Conservation (phyloP, 352 stramenopile species). For the Phytophthora tentaculata region DNA sequence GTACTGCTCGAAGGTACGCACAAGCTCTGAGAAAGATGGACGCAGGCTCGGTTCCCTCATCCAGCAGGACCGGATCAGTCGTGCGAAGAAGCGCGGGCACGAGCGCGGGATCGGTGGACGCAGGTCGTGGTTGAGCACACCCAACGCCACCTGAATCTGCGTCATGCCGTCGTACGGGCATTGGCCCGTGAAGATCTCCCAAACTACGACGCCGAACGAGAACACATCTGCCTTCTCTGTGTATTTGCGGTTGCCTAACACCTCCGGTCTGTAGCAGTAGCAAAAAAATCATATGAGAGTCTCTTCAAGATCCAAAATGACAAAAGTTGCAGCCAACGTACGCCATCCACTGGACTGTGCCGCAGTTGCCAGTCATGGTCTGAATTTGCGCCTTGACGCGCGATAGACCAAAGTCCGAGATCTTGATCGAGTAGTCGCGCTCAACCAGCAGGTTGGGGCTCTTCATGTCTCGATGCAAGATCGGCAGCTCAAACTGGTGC, state of each 20-base stretch:
- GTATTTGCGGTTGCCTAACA: constrained; percentile 92
- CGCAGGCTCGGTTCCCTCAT: constrained; percentile 71
- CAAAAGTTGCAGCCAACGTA: constrained; percentile 46
- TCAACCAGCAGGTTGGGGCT: constrained; percentile 90
- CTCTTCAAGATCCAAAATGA: constrained; percentile 30
- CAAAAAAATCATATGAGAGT: constrained; percentile 24
- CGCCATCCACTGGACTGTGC: constrained; percentile 90
- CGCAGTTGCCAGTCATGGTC: constrained; percentile 93
- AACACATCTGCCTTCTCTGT: constrained; percentile 95
- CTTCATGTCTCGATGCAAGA: constrained; percentile 92
- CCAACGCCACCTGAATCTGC: constrained; percentile 85
- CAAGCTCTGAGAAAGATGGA: constrained; percentile 72
- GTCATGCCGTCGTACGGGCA: constrained; percentile 92
- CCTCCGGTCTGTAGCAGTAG: constrained; percentile 61
- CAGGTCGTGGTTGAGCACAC: constrained; percentile 82
- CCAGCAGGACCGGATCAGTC: constrained; percentile 84
- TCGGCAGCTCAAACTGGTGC: constrained; percentile 84
- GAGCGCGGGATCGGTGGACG: constrained; percentile 65
- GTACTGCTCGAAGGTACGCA: constrained; percentile 62
- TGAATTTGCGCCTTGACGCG: constrained; percentile 93
- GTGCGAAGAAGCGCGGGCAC: constrained; percentile 73
- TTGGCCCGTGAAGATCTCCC: constrained; percentile 92
- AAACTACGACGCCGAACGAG: constrained; percentile 94
- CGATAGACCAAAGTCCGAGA: constrained; percentile 91
- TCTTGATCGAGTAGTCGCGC: constrained; percentile 87